phyloP scores from a whole-genome alignment of 371 early-diverging fungal species.

The Mucor plumbeus region DNA sequence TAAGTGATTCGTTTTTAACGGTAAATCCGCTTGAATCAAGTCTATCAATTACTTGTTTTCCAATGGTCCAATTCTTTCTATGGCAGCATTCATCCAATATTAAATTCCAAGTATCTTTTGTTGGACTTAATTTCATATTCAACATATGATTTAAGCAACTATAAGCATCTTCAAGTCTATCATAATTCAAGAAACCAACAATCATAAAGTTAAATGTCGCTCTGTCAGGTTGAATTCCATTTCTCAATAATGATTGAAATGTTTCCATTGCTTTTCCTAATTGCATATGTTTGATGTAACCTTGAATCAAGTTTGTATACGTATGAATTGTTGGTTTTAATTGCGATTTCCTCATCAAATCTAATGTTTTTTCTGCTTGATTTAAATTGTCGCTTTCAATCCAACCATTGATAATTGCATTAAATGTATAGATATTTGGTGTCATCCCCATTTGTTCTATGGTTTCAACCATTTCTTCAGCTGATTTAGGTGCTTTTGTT shows the following conservation, averaged over 20 bases:
- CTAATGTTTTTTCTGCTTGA: constrained; percentile 45
- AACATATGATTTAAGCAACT: constrained; percentile 41
- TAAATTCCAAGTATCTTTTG: constrained; percentile 48
- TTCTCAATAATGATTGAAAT: constrained; percentile 34
- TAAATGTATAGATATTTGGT: constrained; percentile 53
- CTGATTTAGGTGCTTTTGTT: constrained; percentile 25
- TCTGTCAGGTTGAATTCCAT: constrained; percentile 43
- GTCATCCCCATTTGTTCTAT: constrained; percentile 35
- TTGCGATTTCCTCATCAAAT: constrained; percentile 18
- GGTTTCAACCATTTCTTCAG: constrained; percentile 35
- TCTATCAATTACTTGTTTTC: constrained; percentile 29
- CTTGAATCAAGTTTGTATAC: constrained; percentile 53
- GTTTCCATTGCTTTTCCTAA: constrained; percentile 45
- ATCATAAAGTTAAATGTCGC: constrained; percentile 55
- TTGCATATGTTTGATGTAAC: constrained; percentile 37
- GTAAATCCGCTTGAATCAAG: constrained; percentile 45
- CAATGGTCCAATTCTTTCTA: constrained; percentile 33
- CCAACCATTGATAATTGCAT: constrained; percentile 53
- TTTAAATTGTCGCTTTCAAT: constrained; percentile 31
- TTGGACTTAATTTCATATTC: constrained; percentile 32
- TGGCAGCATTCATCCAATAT: constrained; percentile 37
- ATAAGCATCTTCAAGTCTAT: constrained; percentile 44
- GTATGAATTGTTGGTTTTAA: constrained; percentile 49
- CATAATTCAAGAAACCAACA: constrained; percentile 39
- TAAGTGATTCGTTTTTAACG: constrained; percentile 34